Base-by-base conservation (phyloP, 208 protist genomes). In the Leishmania gerbilli region DNA sequence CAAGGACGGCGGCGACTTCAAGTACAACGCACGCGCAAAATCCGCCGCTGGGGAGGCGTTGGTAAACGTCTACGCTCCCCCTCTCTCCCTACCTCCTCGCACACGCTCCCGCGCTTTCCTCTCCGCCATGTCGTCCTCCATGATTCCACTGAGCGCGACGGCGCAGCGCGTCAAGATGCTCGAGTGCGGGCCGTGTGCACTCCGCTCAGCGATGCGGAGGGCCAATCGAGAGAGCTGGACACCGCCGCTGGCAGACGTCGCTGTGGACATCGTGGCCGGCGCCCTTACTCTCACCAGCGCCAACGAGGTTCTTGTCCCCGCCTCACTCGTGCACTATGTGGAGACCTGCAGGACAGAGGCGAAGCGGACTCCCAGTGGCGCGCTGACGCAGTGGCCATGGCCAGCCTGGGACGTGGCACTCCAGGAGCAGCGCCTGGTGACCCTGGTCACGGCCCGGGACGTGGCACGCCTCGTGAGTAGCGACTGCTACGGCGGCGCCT, bases 221-320 rank as follows among this genome's bases (percentile, higher is more conserved):
- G 42, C 49, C 21, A 31, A 68, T 8, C 60, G 55, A 24, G 3
- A 19, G 11, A 11, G 40, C 15, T 83, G 83, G 84, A 79, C 67
- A 53, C 65, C 69, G 45, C 72, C 55, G 40, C 53, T 83, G 68
- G 82, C 79, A 2, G 83, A 87, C 49, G 75, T 87, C 9, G 86
- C 86, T 21, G 71, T 93, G 27, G 89, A 96, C 77, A 65, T 84
- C 21, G 84, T 88, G 8, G 64, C 87, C 19, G 89, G 85, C n/a
- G 79, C 91, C 51, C 27, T 96, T 34, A 56, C 89, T 9, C 60
- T 95, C 15, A 88, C 84, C 5, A 79, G 86, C 17, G 92, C 90
- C 3, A 83, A 69, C 6, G 87, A 97, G 76, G 83, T 92, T 0
- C 89, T 96, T 53, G 84, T 97, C 1, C 94, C 94, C 1, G 82